Base-by-base conservation (phyloP, 2,329 filamentous ascomycete genomes). In the Trichoderma pleuroti region DNA sequence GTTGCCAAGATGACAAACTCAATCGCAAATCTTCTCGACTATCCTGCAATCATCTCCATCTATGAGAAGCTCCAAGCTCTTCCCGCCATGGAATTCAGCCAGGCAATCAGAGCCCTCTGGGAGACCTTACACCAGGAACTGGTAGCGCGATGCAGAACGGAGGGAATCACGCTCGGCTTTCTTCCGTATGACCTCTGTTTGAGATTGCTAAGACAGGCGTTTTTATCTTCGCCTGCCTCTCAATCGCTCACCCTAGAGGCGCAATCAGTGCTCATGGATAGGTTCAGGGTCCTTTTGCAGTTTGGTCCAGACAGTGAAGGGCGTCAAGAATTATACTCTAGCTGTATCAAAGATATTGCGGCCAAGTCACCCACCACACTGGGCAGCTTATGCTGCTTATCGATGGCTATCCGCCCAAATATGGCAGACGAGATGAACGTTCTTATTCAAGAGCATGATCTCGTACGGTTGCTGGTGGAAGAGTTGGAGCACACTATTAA, bases 191-290 rank as follows among this genome's bases (percentile, higher is more conserved):
- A 82, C n/a, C 80, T 88, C 16, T 87, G 85, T 72, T 79, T 95
- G 64, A 87, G 91, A 28, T 80, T 97, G 21, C 85, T 96, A 54
- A 89, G 92, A 72, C 91, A 94, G 75, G 90, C 92, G 4, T 91
- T 90, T 0, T 84, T 88, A 14, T 84, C 84, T 34, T 83, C 82
- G 24, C 80, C 84, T 10, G 84, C 86, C 16, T 84, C 84, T 5
- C 84, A 87, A 10, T 85, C 89, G 64, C 86, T 88, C 10, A 84
- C 88, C 74, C 84, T 86, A 2, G 86, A 90, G 18, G 82, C 94
- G 18, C 90, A 93, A 73, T 80, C 83, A 5, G 89, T 91, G 74
- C 91, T 90, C 8, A 85, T 85, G 60, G 81, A 84, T 8, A 89
- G 90, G 74, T 83, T 96, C 26, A 84, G 82, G 57, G 83, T 86